A percentile compares a stretch with the other conserved stretches of the same genome.
Evolutionary conservation across 352 stramenopile species (phyloP).

Genomic region (Globisporangium splendens): DNA sequence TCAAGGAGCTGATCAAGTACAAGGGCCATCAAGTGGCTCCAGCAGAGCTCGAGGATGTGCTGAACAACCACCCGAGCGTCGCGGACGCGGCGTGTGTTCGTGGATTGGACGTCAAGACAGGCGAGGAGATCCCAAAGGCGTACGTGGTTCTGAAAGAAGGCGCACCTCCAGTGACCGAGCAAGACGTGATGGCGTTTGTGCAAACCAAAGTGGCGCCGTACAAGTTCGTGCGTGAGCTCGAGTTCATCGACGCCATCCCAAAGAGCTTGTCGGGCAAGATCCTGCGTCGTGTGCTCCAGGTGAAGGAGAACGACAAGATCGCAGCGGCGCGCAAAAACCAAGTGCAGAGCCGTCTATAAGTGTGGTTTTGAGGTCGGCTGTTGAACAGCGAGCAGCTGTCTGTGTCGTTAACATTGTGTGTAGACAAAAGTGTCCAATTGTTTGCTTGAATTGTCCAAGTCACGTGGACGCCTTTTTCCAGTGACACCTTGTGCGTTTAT

Average conservation of each 20-base stretch:
- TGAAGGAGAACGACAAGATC: constrained; percentile 29
- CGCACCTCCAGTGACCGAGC: constrained; percentile 15
- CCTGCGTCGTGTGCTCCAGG: constrained; percentile 76
- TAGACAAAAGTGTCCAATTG: too few species aligned
- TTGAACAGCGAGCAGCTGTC: too few species aligned
- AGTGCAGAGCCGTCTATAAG: too few species aligned
- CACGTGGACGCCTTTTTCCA: too few species aligned
- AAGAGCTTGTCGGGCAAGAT: constrained; percentile 93
- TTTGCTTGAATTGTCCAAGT: too few species aligned
- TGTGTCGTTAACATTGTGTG: too few species aligned
- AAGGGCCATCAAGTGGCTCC: constrained; percentile 91
- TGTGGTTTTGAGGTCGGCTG: too few species aligned
- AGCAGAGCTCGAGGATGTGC: constrained; percentile 89
- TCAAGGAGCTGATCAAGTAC: constrained; percentile 96
- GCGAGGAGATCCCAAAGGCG: constrained; percentile 88
- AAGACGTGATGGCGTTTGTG: constrained; percentile 64
- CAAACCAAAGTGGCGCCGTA: constrained; percentile 75
- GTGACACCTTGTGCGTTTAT: too few species aligned
- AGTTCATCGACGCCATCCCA: constrained; percentile 87
- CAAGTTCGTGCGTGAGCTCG: constrained; percentile 85
- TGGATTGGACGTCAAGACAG: constrained; percentile 42
- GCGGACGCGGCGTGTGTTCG: constrained; percentile 45
- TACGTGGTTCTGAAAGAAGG: constrained; percentile 83
- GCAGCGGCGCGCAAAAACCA: too few species aligned
- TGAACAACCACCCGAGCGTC: constrained; percentile 72